These are phyloP conservation scores for Podospora comata DNA, from an alignment of 495 filamentous ascomycete genomes.

Conservation along the genomic window DNA sequence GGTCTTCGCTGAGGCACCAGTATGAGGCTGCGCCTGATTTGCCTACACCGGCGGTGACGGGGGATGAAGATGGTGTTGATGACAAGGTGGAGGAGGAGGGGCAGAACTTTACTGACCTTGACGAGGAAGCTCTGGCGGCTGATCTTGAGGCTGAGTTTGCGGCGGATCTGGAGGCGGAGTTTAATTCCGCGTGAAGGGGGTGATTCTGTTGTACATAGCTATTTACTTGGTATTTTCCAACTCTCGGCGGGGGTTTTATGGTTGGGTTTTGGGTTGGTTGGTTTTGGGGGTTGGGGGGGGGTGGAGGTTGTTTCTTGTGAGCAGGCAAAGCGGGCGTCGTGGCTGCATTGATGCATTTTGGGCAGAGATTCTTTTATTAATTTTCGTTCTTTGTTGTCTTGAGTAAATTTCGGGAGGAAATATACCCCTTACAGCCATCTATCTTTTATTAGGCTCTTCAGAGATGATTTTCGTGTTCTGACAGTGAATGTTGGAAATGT, in stretches of 20 bases:
- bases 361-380: neutral
- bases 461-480: neutral
- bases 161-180: conserved; percentile 6
- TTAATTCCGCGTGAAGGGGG: conserved; percentile 10
- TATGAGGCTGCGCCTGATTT: conserved; percentile 33
- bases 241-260: neutral
- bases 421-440: neutral
- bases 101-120: conserved; percentile 46
- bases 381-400: neutral
- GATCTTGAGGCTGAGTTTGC: conserved; percentile 55
- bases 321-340: neutral
- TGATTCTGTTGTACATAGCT: neutral
- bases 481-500: neutral
- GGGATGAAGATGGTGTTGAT: conserved; percentile 42
- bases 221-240: neutral
- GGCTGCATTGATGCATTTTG: neutral
- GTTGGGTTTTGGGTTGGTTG: conserved; percentile 6
- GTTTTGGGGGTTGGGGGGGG: conserved; percentile 14
- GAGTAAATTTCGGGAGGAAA: neutral
- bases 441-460: neutral
- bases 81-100: conserved; percentile 24
- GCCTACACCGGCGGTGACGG: conserved; percentile 49
- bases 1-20: conserved; percentile 27
- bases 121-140: conserved; percentile 62
- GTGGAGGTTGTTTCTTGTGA: neutral